A percentile compares a stretch with the other conserved stretches of the same genome.
phyloP scores from a whole-genome alignment of 208 protist genomes.

The Leishmania turanica region DNA sequence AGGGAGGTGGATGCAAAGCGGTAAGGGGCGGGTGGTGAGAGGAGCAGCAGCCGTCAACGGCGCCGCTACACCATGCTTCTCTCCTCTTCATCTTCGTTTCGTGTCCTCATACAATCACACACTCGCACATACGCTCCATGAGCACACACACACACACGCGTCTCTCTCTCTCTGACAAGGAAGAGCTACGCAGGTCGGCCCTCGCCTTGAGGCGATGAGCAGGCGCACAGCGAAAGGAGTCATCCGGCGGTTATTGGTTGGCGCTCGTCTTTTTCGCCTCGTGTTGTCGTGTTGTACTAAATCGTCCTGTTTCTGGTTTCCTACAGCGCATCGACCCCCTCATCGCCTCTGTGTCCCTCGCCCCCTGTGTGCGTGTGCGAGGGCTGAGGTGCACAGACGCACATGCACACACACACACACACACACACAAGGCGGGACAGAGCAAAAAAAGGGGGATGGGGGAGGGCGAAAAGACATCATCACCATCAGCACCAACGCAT shows the following conservation, averaged over 20 bases:
- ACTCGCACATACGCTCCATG: background rate
- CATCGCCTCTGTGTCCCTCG: background rate
- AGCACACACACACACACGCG: background rate
- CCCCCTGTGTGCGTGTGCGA: background rate
- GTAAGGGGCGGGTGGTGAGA: background rate
- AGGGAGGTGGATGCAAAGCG: background rate
- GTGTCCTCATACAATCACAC: background rate
- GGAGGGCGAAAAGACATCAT: background rate
- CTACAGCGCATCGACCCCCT: background rate
- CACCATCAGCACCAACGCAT: slow-evolving; percentile 1
- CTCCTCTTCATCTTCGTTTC: background rate
- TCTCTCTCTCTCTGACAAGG: background rate
- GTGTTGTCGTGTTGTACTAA: background rate
- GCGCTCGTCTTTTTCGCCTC: background rate
- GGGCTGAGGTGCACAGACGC: too few species aligned
- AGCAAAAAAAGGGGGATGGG: background rate
- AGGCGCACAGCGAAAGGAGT: background rate
- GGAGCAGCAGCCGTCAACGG: background rate
- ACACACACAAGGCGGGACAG: background rate
- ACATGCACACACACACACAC: background rate
- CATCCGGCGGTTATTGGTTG: background rate
- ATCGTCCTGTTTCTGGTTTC: background rate
- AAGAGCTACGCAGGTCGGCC: background rate
- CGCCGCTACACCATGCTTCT: background rate
- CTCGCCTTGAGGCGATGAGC: background rate